These are phyloP conservation scores for Geotrichum ghanense DNA, from an alignment of 805 yeast species.

Conservation along the genomic window DNA sequence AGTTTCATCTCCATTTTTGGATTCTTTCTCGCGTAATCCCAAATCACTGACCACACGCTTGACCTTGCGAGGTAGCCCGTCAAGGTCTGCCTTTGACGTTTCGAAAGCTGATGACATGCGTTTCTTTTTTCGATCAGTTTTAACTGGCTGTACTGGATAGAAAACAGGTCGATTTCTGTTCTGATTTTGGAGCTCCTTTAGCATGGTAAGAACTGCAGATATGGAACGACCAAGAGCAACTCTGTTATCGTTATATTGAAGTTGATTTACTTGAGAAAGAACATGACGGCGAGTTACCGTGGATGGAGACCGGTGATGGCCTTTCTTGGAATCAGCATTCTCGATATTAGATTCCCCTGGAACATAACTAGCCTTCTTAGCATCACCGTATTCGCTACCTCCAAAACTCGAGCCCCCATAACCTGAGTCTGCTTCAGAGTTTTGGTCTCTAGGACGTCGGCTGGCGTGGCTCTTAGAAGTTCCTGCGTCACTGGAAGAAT, in stretches of 20 bases:
- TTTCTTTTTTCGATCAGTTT: not conserved
- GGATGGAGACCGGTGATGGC: conserved; percentile 9
- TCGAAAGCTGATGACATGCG: not conserved
- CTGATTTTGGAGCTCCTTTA: conserved; percentile 20
- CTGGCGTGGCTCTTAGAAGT: not conserved
- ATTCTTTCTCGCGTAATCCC: not conserved
- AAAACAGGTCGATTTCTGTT: conserved; percentile 22
- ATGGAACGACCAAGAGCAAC: conserved; percentile 43
- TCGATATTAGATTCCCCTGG: conserved; percentile 2
- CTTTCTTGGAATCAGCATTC: not conserved
- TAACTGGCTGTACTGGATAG: conserved; percentile 16
- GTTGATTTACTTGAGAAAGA: conserved; percentile 54
- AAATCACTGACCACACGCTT: not conserved
- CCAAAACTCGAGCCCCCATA: conserved; percentile 13
- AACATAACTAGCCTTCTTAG: not conserved
- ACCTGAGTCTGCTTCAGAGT: conserved; percentile 15
- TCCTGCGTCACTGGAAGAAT: not conserved
- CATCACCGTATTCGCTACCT: conserved; percentile 5
- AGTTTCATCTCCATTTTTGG: not conserved
- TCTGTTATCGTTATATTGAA: conserved; percentile 65
- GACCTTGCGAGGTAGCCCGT: conserved; percentile 5
- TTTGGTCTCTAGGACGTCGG: not conserved
- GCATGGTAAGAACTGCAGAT: conserved; percentile 17
- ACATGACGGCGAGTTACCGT: conserved; percentile 26
- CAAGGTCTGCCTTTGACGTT: not conserved